phyloP scores from a whole-genome alignment of 768 basidiomycete genomes.

The Kwoniella sp. region DNA sequence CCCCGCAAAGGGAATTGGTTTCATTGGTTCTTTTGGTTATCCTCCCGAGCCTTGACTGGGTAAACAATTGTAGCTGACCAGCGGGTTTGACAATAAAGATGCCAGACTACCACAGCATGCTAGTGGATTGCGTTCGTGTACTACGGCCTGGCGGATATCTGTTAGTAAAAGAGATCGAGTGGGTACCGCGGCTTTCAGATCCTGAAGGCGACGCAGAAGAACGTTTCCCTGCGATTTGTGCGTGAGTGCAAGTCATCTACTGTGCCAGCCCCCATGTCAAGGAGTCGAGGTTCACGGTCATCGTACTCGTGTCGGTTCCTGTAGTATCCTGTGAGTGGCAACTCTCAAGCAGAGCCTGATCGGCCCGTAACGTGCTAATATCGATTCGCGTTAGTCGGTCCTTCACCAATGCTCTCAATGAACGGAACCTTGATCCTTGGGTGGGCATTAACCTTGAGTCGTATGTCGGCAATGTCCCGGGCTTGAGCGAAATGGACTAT shows the following conservation, averaged over 20 bases:
- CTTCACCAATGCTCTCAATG: slow-evolving; percentile 12
- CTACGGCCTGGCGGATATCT: slow-evolving; percentile 25
- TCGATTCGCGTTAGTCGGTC: not conserved
- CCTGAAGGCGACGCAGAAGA: slow-evolving; percentile 11
- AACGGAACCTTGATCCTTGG: slow-evolving; percentile 20
- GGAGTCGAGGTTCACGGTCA: too few relatives aligned
- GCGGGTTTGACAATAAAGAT: too few relatives aligned
- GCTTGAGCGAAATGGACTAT: slow-evolving; percentile 4
- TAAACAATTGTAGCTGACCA: too few relatives aligned
- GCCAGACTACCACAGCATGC: slow-evolving; percentile 17
- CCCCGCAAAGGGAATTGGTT: too few relatives aligned
- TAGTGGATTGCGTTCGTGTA: slow-evolving; percentile 14
- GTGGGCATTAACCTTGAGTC: slow-evolving; percentile 16
- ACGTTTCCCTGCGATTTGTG: slow-evolving; percentile 15
- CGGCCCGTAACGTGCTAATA: not conserved
- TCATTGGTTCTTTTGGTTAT: too few relatives aligned
- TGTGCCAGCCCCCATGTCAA: too few relatives aligned
- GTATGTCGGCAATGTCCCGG: slow-evolving; percentile 12
- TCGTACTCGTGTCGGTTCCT: too few relatives aligned
- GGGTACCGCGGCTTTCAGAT: slow-evolving; percentile 4
- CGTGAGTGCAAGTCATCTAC: slow-evolving; percentile 5
- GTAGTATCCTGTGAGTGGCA: not conserved
- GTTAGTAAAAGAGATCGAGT: slow-evolving; percentile 19
- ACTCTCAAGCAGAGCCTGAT: not conserved
- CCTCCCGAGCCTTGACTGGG: too few relatives aligned